These are phyloP conservation scores for Punctularia strigosozonata DNA, from an alignment of 768 basidiomycete species.

Conservation along the genomic window DNA sequence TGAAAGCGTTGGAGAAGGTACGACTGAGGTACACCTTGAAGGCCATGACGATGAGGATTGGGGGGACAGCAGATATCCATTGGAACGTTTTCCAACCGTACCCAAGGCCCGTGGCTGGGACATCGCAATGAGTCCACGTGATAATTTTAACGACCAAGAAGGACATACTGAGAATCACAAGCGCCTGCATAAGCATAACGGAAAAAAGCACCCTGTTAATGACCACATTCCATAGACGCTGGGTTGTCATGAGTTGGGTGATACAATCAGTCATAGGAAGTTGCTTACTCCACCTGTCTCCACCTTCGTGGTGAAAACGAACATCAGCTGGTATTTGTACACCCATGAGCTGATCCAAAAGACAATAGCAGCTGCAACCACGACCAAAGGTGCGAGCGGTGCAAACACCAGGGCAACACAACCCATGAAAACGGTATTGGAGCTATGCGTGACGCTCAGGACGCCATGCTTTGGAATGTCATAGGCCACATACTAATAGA, in stretches of 20 bases:
- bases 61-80: slow-evolving; percentile 81
- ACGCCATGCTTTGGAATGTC: too few species aligned
- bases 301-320: slow-evolving; percentile 78
- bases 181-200: slow-evolving; percentile 74
- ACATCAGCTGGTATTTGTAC: slow-evolving; percentile 97
- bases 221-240: slow-evolving; percentile 92
- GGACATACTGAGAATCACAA: slow-evolving; percentile 71
- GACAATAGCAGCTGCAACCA: slow-evolving; percentile 68
- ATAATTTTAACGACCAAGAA: slow-evolving; percentile 1
- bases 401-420: slow-evolving; percentile 92
- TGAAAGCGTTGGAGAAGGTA: slow-evolving; percentile 56
- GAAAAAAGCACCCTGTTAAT: slow-evolving; percentile 78
- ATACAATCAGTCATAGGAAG: background rate
- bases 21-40: slow-evolving; percentile 83
- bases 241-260: slow-evolving; percentile 4
- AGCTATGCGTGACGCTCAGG: background rate
- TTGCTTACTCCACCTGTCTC: slow-evolving; percentile 85
- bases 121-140: slow-evolving; percentile 7
- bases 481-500: slow-evolving; percentile 71
- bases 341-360: slow-evolving; percentile 83
- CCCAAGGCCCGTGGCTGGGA: slow-evolving; percentile 74
- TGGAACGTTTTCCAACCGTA: slow-evolving; percentile 56
- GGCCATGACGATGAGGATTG: slow-evolving; percentile 59
- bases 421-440: slow-evolving; percentile 61
- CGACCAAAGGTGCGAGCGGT: slow-evolving; percentile 86